Evolutionary conservation across 176 grass and related monocot species (phyloP).

Genomic region (Poa pratensis): DNA sequence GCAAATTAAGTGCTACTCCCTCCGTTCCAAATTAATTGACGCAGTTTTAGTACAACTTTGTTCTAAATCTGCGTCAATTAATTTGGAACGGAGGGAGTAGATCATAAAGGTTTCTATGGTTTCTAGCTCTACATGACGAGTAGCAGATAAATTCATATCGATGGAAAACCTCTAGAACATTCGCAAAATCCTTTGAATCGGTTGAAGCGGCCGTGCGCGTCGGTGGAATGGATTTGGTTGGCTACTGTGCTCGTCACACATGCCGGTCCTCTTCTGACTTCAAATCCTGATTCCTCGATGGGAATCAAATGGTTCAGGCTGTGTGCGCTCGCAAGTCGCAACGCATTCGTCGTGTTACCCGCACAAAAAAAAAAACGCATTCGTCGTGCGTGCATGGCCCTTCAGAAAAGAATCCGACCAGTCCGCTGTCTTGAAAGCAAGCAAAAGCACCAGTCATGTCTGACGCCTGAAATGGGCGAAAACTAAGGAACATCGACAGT

Average conservation of each 20-base stretch:
- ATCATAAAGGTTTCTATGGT: no score
- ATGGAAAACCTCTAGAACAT: no score
- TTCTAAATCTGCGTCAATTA: no score
- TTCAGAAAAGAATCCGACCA: neutral
- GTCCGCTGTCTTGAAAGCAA: neutral
- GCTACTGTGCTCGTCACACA: constrained; percentile 8
- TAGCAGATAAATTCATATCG: no score
- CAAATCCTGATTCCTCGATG: neutral
- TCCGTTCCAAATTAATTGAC: no score
- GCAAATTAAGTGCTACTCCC: no score
- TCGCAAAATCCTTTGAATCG: neutral
- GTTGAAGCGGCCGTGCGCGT: neutral
- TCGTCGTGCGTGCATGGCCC: constrained; percentile 15
- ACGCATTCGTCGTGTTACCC: neutral
- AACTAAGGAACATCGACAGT: neutral
- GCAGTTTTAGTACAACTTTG: no score
- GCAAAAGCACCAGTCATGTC: neutral
- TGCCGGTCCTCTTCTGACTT: neutral
- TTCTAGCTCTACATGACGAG: no score
- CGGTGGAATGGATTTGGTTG: neutral
- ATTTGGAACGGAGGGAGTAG: no score
- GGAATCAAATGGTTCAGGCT: neutral
- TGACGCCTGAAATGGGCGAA: neutral
- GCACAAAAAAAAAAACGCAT: neutral
- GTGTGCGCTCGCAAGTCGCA: neutral